phyloP scores from a whole-genome alignment of 768 basidiomycete genomes.

The Kondoa malvinella region DNA sequence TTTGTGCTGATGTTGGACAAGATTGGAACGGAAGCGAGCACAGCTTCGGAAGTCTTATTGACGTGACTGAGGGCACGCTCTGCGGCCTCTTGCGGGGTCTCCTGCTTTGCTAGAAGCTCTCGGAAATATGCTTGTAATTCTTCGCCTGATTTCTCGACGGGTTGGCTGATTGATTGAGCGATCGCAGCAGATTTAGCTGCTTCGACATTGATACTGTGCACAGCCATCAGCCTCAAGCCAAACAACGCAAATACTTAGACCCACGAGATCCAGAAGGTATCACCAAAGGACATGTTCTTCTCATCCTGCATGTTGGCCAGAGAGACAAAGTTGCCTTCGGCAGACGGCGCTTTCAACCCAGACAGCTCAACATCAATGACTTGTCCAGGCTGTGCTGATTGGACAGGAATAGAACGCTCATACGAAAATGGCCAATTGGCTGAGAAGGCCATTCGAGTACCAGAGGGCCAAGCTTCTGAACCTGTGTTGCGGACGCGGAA shows the following conservation, averaged over 20 bases:
- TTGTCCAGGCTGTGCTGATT: neutral
- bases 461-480: neutral
- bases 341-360: neutral
- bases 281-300: neutral
- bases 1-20: neutral
- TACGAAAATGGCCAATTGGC: neutral
- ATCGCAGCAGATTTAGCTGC: neutral
- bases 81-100: neutral
- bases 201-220: neutral
- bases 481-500: constrained; percentile 3
- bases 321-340: neutral
- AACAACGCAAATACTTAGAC: neutral
- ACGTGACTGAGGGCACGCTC: neutral
- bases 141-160: neutral
- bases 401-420: neutral
- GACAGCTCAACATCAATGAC: neutral
- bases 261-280: neutral
- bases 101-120: neutral
- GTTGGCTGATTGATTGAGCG: neutral
- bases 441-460: neutral
- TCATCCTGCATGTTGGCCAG: neutral
- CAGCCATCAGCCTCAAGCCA: neutral
- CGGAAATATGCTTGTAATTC: neutral
- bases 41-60: neutral
- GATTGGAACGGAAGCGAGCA: neutral